Evolutionary conservation across 805 yeast species (phyloP), one percentile per base, ranked within the genome.

Genomic region (Yarrowia sp.): DNA sequence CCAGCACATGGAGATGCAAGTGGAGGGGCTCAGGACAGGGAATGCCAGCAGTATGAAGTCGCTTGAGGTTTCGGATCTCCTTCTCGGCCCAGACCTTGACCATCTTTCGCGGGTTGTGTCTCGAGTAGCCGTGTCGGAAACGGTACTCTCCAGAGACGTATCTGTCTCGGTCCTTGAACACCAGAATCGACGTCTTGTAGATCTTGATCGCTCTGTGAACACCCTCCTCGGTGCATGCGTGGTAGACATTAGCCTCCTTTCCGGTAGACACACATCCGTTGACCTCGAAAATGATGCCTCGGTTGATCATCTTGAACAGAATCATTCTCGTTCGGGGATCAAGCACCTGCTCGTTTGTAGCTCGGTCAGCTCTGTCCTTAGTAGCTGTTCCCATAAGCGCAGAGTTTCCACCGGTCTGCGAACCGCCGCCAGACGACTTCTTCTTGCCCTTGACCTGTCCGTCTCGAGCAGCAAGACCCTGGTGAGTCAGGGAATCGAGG

Each of bases 51-150:
- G 80, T 71, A 72, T 87, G 77, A 19, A 94, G 78, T 70, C 99
- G 81, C 72, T 90, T 93, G 73, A 94, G 79, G 71, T 94, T 94
- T 62, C 99, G 77, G 67, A 92, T 93, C 75, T 94, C 99, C 71
- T 94, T 94, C 72, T 94, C 99, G 0, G 99, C 98, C 99, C 99
- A 94, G 22, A 92, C 81, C 73, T 90, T 90, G 65, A 94, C 97
- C 97, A 94, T 93, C 71, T 93, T 93, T 70, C 99, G 81, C 9
- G 98, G 98, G 70, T 94, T 94, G 66, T 91, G 90, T 69, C 89
- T 91, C 63, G 81, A 82, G 38, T 84, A 83, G 68, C 93, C 90
- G 70, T 89, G 88, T 70, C 97, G 78, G 75, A 94, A 94, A 62
- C 99, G 78, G 74, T 84, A 93, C 75, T 94, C 99, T 35, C 99